These are phyloP conservation scores for Chiua sp. DNA, from an alignment of 1,284 basidiomycete genomes.

Conservation along the genomic window DNA sequence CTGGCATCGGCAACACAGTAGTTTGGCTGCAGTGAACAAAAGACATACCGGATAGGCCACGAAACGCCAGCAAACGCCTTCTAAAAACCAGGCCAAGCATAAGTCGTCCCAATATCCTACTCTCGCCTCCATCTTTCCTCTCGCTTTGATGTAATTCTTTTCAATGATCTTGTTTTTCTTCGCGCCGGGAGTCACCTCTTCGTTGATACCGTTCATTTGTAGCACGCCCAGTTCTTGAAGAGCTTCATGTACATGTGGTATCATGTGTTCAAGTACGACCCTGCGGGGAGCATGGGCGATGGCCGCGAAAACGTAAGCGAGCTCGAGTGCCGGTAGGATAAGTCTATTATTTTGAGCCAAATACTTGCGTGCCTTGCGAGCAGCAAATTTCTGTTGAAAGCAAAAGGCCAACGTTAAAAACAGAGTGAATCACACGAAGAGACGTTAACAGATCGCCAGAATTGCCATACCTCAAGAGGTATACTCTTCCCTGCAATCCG, in stretches of 20 bases:
- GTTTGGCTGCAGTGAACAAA: not conserved
- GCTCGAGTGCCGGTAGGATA: conserved; percentile 82
- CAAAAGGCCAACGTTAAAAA: not conserved
- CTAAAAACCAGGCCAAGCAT: conserved; percentile 82
- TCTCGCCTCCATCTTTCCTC: conserved; percentile 54
- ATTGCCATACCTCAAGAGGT: conserved; percentile 74
- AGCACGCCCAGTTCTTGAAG: conserved; percentile 42
- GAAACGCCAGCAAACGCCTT: conserved; percentile 83
- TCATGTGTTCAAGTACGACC: conserved; percentile 57
- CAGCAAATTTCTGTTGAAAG: conserved; percentile 77
- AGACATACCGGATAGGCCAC: conserved; percentile 78
- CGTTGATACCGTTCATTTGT: conserved; percentile 13
- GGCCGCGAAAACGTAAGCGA: conserved; percentile 80
- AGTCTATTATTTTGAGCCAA: conserved; percentile 72
- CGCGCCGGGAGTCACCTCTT: not conserved
- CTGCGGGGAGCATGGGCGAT: conserved; percentile 67
- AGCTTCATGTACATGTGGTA: conserved; percentile 56
- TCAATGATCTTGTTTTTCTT: conserved; percentile 10
- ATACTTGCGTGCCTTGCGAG: conserved; percentile 91
- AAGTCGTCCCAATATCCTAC: conserved; percentile 88
- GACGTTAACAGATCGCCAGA: not conserved
- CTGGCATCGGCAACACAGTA: not conserved
- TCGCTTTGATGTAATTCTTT: conserved; percentile 40
- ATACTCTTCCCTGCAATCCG: conserved; percentile 93
- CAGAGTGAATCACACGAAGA: not conserved